Evolutionary conservation across 179 eudicot genomes (phyloP).

Genomic region (Silene vulgaris): DNA sequence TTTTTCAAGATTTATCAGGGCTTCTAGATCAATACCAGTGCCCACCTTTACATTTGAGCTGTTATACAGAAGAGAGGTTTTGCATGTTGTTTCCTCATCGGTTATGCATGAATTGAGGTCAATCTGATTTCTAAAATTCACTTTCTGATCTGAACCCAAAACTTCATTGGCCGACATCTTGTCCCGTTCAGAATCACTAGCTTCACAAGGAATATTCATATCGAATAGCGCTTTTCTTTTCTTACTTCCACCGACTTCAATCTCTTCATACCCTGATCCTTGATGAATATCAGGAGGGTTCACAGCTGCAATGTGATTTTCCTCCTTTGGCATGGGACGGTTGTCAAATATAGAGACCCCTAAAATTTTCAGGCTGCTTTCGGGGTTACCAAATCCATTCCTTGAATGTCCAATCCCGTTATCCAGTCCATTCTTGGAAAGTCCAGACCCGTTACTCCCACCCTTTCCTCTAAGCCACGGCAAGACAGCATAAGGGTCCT

Average conservation of each 20-base stretch:
- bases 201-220: constrained; percentile 66
- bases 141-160: constrained; percentile 32
- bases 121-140: constrained; percentile 38
- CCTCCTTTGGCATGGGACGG: not conserved
- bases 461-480: constrained; percentile 70
- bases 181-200: constrained; percentile 34
- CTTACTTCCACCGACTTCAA: constrained; percentile 18
- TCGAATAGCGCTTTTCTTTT: constrained; percentile 48
- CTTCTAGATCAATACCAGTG: constrained; percentile 74
- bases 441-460: constrained; percentile 27
- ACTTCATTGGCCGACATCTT: constrained; percentile 32
- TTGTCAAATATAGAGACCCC: constrained; percentile 63
- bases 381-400: constrained; percentile 28
- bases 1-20: constrained; percentile 39
- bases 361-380: constrained; percentile 42
- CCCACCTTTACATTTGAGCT: constrained; percentile 26
- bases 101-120: constrained; percentile 70
- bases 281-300: constrained; percentile 27
- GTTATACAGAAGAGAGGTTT: constrained; percentile 18
- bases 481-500: constrained; percentile 35
- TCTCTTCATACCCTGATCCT: constrained; percentile 28
- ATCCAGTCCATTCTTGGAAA: constrained; percentile 24
- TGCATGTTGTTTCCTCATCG: constrained; percentile 54
- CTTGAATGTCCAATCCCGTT: constrained; percentile 30
- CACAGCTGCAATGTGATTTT: not conserved